Evolutionary conservation across 73 alveolate species (phyloP), one percentile per base, ranked within the genome.

Genomic region (Urostyla sp.): DNA sequence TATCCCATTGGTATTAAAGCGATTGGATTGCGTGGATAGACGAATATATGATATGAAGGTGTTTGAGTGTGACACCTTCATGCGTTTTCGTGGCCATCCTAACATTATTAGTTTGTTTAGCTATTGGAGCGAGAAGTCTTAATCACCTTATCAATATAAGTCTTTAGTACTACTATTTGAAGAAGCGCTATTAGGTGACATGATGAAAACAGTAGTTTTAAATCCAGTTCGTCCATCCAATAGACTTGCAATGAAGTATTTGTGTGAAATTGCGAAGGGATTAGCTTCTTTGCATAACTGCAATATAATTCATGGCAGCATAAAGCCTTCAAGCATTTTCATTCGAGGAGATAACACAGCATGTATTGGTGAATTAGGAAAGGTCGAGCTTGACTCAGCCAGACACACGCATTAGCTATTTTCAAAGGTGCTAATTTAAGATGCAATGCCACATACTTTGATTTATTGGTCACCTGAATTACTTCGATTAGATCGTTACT

Each of bases 391-490:
- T 13, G 94, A 86, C 67, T 75, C 89, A 27, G 94, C 94, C 10
- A 63, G 94, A 46, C 90, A 86, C 69, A 86, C 94, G 0, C 94
- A 86, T 49, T 57, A 76, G 54, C 54, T 77, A 21, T 77, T 86
- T 50, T 86, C 94, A 0, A 61, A 51, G 72, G 87, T 86, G 15
- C 72, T 86, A 11, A 86, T 86, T 3, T 78, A 77, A 20, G 94
- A 86, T 31, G 73, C 89, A 10, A 86, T 86, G 90, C 94, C 94
- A 0, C 89, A 86, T 35, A 86, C 94, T 24, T 51, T 86, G 13
- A 78, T 86, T 16, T 86, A 86, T 46, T 86, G 94, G 94, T 80
- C 90, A 13, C 94, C 94, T 0, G 94, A 86, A 49, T 87, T 86
- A 23, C 86, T 86, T 15, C 52, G 80, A 55, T n/a, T 76, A 15